Evolutionary conservation across 176 grass and related monocot species (phyloP), one percentile per base, ranked within the genome.

Genomic region (Triticum dicoccoides): DNA sequence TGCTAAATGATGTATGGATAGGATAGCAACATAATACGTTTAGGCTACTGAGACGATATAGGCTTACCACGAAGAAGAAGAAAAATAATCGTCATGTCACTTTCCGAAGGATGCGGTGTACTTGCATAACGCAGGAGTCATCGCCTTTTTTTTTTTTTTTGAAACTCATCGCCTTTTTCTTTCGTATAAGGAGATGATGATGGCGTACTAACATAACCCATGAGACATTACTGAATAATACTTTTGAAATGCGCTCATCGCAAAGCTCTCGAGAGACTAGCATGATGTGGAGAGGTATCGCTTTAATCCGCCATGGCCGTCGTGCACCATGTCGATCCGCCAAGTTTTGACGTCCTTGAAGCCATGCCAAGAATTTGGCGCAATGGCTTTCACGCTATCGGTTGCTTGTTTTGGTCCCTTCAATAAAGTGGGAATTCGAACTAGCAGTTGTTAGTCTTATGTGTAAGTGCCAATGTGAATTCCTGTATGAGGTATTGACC

Each of bases 21-120:
- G 0, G 86, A 69, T 45, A 56, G 49, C 49, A 17, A 52, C 49
- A 52, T 20, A 11, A 41, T 4, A 67, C 38, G 32, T 25, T 25
- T 25, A 70, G 15, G 33, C 3, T 54, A 66, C 2, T 5, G 35
- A 24, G 13, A 76, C 2, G 11, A 44, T 54, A 2, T 15, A 52
- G 17, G 21, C 18, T 77, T 44, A 38, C 37, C 37, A 1, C 5
- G 14, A 52, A 6, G 61, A 51, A 51, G 13, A 51, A 51, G 5
- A 17, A 18, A 52, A 52, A 52, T 52, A 15, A 83, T 49, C 8
- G 25, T 37, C 23, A 2, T 21, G 49, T 71, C 71, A 27, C 80
- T 21, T 71, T 71, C 80, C 61, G 35, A 70, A 83, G 51, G 66
- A 84, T 58, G 51, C 44, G 67, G 23, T 25, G 87, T 39, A 18